phyloP scores from a whole-genome alignment of 768 basidiomycete species.

The Cystoderma amianthinum region DNA sequence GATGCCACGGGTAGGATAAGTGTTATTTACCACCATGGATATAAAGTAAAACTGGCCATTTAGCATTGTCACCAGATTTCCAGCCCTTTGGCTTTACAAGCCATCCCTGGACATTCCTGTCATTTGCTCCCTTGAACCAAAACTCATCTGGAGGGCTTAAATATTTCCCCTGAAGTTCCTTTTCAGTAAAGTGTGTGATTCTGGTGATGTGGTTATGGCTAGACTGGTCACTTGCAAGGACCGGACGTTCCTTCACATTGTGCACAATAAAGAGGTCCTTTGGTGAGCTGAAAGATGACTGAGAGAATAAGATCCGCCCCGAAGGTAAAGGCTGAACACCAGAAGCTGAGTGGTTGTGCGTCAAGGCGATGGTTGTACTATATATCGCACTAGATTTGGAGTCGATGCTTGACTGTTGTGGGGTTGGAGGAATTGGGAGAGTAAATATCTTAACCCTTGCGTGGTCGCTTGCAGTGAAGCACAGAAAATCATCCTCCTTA shows the following conservation, averaged over 20 bases:
- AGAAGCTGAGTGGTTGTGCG: too few relatives aligned
- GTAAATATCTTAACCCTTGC: too few relatives aligned
- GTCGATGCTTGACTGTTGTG: too few relatives aligned
- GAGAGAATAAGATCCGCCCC: too few relatives aligned
- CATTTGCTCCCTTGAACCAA: conserved; percentile 82
- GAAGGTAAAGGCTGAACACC: too few relatives aligned
- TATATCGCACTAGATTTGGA: too few relatives aligned
- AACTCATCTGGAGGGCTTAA: conserved; percentile 71
- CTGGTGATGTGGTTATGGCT: conserved; percentile 30
- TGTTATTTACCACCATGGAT: conserved; percentile 63
- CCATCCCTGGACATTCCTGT: conserved; percentile 79
- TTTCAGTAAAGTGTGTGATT: conserved; percentile 59
- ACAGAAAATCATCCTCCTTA: too few relatives aligned
- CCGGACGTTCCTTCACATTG: conserved; percentile 32
- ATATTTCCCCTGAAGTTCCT: conserved; percentile 47
- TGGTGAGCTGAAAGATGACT: conserved; percentile 70
- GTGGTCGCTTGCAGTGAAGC: too few relatives aligned
- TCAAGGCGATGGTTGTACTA: too few relatives aligned
- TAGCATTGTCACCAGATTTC: conserved; percentile 54
- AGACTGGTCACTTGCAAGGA: conserved; percentile 23
- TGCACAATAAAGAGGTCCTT: conserved; percentile 71
- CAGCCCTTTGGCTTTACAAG: conserved; percentile 75
- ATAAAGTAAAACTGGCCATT: conserved; percentile 73
- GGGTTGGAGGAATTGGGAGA: too few relatives aligned
- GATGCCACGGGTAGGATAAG: too few relatives aligned